Evolutionary conservation across 228 moss, liverwort and hornwort genomes (phyloP), one percentile per base, ranked within the genome.

Genomic region (Sphagnum magellanicum): DNA sequence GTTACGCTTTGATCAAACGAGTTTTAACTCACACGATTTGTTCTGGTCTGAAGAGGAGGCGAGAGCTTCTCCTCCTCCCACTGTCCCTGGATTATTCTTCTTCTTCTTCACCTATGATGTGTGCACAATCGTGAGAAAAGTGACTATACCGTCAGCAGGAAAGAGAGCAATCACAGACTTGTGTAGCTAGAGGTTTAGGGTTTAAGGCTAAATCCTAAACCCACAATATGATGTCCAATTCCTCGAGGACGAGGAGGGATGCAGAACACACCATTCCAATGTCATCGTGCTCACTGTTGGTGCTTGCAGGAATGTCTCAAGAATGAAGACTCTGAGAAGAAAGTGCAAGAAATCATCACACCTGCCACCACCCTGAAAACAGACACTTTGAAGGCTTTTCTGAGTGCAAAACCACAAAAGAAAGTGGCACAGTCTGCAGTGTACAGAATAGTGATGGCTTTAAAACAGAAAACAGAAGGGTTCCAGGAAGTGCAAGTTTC

Each of bases 21-120:
- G 79, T 61, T 73, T 77, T 49, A 65, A 82, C 17, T 75, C 79
- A 3, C 81, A 86, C 48, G 79, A 85, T 11, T 49, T 84, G 73
- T 85, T 85, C 73, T 86, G 85, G 85, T 82, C 85, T 6, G 82
- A 79, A 55, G 85, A 32, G 32, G 32, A 86, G 85, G 85, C 82
- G 64, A 76, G 74, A 47, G 47, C 47, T 7, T 14, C 49, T 13
- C 13, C 48, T 49, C 1, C 8, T 48, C 14, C 50, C 10, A 17
- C 55, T 59, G 62, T n/a, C 16, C 3, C 32, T 32, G 32, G 62
- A 10, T 62, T 32, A 3, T 6, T 8, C 15, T 10, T 10, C 9
- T 53, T 53, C 12, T 8, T 55, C 55, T 12, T 32, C 32, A 32
- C 32, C 55, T 8, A 55, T 8, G 12, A 8, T 55, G 1, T 8